Base-by-base conservation (phyloP, 805 yeast genomes). In the Wickerhamiella alocasiicola region DNA sequence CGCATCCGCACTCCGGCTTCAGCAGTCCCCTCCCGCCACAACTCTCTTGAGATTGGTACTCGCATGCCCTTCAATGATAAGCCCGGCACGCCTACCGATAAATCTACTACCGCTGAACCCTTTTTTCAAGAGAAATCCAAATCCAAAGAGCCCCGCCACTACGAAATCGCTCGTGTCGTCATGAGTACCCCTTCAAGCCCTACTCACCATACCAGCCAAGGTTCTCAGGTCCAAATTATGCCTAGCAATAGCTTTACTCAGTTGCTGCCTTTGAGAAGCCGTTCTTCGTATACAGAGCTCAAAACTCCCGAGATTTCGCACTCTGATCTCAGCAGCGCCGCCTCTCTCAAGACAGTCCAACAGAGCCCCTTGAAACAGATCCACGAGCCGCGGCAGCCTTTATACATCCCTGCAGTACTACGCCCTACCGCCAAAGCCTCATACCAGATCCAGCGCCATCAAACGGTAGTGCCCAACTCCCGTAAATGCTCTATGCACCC, bases 381-480 rank as follows among this genome's bases (percentile, higher is more conserved):
- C 46, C 74, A 76, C 43, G 79, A 78, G 35, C 87, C 84, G 47
- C 73, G 84, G 56, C 79, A 82, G 53, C 95, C 96, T 7, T 64
- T 87, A 64, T 87, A 84, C 53, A 68, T 81, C 0, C 97, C 97
- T 0, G 95, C 95, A 0, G 97, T 87, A 9, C 65, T 87, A 39
- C 70, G 82, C 49, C 68, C 70, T 31, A 65, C 66, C 3, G 47
- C 47, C 33, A 50, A 51, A 46, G 46, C 46, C 39, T 43, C 54
- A n/a, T 57, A 57, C 48, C 44, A 53, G 29, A 44, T 49, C 1
- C 47, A 57, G 6, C 35, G 40, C 26, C 45, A 42, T 37, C 46
- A 9, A 39, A 42, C 41, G 42, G 39, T 45, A 31, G 47, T 44
- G 28, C 44, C 49, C 30, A 45, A 49, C 36, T 51, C 49, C 25